Evolutionary conservation across 306 rosid species (phyloP).

Genomic region (Delonix regia): DNA sequence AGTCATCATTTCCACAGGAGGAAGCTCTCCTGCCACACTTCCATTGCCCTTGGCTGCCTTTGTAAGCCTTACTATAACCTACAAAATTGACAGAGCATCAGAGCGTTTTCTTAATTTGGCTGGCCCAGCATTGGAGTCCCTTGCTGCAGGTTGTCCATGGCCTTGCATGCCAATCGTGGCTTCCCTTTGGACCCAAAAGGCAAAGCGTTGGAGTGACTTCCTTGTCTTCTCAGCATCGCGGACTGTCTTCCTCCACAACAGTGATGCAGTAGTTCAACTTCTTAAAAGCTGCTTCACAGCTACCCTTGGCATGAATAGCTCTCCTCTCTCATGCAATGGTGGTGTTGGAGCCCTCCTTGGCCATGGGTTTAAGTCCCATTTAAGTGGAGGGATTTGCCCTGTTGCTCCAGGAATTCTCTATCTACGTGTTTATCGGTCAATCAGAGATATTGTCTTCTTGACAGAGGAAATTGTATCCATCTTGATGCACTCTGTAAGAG

Average conservation of each 20-base stretch:
- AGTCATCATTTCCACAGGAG: constrained; percentile 53
- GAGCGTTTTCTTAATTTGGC: constrained; percentile 91
- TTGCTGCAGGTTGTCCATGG: constrained; percentile 98
- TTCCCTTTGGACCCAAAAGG: constrained; percentile 98
- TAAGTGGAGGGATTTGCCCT: constrained; percentile 77
- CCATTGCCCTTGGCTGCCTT: constrained; percentile 98
- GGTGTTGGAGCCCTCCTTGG: constrained; percentile 94
- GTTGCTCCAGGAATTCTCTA: constrained; percentile 95
- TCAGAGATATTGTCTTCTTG: constrained; percentile 68
- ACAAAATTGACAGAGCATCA: constrained; percentile 79
- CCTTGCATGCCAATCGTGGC: constrained; percentile 99
- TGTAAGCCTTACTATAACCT: constrained; percentile 94
- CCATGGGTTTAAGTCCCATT: constrained; percentile 82
- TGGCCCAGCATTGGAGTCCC: constrained; percentile 87
- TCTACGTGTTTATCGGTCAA: constrained; percentile 72
- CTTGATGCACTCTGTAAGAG: constrained; percentile 80
- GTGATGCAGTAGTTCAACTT: constrained; percentile 78
- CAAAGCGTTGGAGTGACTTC: constrained; percentile 92
- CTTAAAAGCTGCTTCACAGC: constrained; percentile 94
- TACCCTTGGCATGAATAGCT: constrained; percentile 72
- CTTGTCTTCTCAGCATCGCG: constrained; percentile 91
- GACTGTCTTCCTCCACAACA: constrained; percentile 88
- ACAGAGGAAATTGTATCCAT: constrained; percentile 78
- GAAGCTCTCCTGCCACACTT: constrained; percentile 89
- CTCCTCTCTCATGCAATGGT: constrained; percentile 68